These are phyloP conservation scores for Kregervanrija pseudodelftensis DNA, from an alignment of 805 yeast species.

Conservation along the genomic window DNA sequence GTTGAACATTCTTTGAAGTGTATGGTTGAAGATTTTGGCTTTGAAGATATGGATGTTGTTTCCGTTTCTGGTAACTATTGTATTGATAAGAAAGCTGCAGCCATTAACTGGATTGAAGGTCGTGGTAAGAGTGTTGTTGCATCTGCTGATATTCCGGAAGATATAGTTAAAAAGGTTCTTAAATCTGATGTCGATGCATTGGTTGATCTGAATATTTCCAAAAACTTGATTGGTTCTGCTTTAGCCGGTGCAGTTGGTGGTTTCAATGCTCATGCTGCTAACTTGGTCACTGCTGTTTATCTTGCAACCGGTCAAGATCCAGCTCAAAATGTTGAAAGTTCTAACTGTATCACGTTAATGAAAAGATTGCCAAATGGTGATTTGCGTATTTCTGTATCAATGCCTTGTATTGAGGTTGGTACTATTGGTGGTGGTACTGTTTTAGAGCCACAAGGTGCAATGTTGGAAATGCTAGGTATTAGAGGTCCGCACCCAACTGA, in stretches of 20 bases:
- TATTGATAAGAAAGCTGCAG: conserved; percentile 96
- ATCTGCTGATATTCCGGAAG: conserved; percentile 83
- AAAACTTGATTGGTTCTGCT: conserved; percentile 92
- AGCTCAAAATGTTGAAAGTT: conserved; percentile 97
- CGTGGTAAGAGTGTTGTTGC: conserved; percentile 98
- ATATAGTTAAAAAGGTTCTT: conserved; percentile 70
- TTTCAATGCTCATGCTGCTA: conserved; percentile 97
- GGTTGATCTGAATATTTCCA: conserved; percentile 81
- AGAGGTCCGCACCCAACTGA: conserved; percentile 90
- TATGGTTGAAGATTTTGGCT: conserved; percentile 85
- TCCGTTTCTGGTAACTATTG: conserved; percentile 97
- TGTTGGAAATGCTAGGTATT: conserved; percentile 90
- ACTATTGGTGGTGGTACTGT: conserved; percentile 99
- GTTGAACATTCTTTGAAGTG: conserved; percentile 79
- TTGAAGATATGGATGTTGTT: conserved; percentile 87
- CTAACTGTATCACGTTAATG: conserved; percentile 96
- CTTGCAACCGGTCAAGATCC: conserved; percentile 99
- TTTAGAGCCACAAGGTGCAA: conserved; percentile 92
- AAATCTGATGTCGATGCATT: conserved; percentile 90
- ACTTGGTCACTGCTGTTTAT: conserved; percentile 87
- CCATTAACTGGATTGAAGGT: conserved; percentile 98
- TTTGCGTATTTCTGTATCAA: conserved; percentile 88
- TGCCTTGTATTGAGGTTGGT: conserved; percentile 99
- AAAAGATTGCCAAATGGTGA: conserved; percentile 68
- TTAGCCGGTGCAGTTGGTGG: conserved; percentile 99